Conservation (phyloP, 2,329 filamentous ascomycete genomes). For the Aureobasidium leucospermi region DNA sequence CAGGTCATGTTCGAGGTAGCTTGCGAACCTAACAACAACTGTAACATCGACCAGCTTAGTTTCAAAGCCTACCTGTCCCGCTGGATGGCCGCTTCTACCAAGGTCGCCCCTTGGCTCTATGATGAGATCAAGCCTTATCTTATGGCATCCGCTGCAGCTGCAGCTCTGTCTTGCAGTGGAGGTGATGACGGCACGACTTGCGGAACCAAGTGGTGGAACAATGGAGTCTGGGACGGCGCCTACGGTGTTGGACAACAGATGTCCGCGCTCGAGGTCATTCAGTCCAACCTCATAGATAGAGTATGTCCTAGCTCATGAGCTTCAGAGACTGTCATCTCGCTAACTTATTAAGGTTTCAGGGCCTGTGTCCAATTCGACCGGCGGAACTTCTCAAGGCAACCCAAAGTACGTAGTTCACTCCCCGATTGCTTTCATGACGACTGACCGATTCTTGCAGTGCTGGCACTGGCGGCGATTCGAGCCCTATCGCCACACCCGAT, state of each 20-base stretch:
- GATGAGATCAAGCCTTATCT: conserved; percentile 47
- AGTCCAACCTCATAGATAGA: conserved; percentile 29
- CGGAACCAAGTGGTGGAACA: conserved; percentile 40
- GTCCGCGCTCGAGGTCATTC: conserved; percentile 47
- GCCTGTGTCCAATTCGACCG: conserved; percentile 42
- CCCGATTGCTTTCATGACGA: conserved; percentile 31
- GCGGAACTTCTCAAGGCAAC: conserved; percentile 45
- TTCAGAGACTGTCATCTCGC: not conserved
- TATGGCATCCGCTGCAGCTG: conserved; percentile 45
- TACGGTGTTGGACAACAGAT: conserved; percentile 52
- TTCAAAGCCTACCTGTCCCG: conserved; percentile 40
- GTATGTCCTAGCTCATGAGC: conserved; percentile 1
- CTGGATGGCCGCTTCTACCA: conserved; percentile 47
- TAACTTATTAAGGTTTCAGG: conserved; percentile 23
- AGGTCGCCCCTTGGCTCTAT: conserved; percentile 51
- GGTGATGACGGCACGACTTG: conserved; percentile 39
- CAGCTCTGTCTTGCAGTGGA: conserved; percentile 47
- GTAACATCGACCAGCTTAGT: conserved; percentile 38
- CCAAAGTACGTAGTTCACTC: conserved; percentile 20
- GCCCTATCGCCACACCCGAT: conserved; percentile 25
- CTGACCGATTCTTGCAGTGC: conserved; percentile 21
- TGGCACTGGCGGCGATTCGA: conserved; percentile 26
- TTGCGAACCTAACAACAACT: conserved; percentile 35
- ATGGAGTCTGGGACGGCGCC: conserved; percentile 37
- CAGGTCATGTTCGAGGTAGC: conserved; percentile 39